Base-by-base conservation (phyloP, 1,284 basidiomycete genomes). In the Heterobasidion parviporum region DNA sequence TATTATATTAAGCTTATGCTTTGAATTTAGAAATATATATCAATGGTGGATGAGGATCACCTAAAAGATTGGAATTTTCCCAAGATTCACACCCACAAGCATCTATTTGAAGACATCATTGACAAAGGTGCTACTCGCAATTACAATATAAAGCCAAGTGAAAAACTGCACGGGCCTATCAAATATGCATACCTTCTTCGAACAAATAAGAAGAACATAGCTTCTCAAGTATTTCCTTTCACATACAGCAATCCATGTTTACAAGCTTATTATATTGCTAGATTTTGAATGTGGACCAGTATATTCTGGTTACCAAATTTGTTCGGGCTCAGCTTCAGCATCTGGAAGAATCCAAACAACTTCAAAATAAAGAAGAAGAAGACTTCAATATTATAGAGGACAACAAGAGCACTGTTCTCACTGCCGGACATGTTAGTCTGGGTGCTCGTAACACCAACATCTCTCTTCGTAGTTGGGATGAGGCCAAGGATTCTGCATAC, bases 151-250 rank as follows among this genome's bases (percentile, higher is more conserved):
- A 65, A 64, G 50, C 60, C 61, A 26, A 65, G 61, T 53, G 63
- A 67, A 53, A 63, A 64, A 50, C 35, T 60, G 8, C 66, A 68
- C 57, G 59, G 55, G 4, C 50, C 54, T 3, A 34, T 70, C 10
- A 69, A 69, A 49, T 46, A 59, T 8, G 50, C 54, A 2, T 70
- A 69, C 51, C 57, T 34, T 4, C 15, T 41, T 1, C 56, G 45
- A 2, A 66, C 66, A 15, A 73, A 74, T 54, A 69, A 67, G 56
- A 68, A 69, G 55, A 54, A 64, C 48, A 54, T 65, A 43, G 64
- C 54, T 8, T 32, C 47, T 6, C 67, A 67, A 61, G 67, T 67
- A 47, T 54, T 48, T 53, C 41, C 43, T 46, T 18, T 48, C 46
- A 20, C 26, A 43, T n/a, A n/a, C n/a, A n/a, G n/a, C n/a, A n/a